Conservation (phyloP, 2,329 filamentous ascomycete species). For the Colletotrichum sp. region DNA sequence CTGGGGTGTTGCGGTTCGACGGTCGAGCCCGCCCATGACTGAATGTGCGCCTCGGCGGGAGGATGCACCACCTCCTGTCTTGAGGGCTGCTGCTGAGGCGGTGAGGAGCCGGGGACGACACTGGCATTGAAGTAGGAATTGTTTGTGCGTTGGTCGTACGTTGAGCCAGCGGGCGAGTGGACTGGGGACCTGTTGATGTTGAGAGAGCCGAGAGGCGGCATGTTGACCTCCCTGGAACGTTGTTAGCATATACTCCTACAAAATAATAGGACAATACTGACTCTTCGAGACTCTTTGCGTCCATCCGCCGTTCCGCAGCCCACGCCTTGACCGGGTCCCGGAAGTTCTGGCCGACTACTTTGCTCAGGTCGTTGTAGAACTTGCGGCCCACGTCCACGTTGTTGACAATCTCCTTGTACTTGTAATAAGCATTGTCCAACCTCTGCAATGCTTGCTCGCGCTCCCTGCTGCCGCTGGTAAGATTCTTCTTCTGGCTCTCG, state of each 20-base stretch:
- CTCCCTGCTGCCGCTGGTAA: conserved; percentile 70
- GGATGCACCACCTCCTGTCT: conserved; percentile 30
- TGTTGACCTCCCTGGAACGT: conserved; percentile 50
- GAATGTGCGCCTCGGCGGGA: conserved; percentile 55
- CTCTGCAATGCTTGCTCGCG: conserved; percentile 86
- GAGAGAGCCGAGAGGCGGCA: conserved; percentile 55
- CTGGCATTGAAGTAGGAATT: conserved; percentile 21
- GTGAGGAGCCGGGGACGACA: conserved; percentile 11
- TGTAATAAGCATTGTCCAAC: conserved; percentile 89
- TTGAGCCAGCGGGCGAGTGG: conserved; percentile 22
- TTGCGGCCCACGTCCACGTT: conserved; percentile 91
- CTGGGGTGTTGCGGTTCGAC: conserved; percentile 61
- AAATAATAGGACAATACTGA: conserved; percentile 45
- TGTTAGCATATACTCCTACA: not conserved
- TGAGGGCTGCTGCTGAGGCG: conserved; percentile 8
- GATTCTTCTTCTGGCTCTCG: conserved; percentile 69
- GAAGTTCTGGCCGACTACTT: conserved; percentile 81
- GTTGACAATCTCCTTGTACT: conserved; percentile 94
- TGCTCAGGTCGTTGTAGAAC: conserved; percentile 95
- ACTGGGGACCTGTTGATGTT: conserved; percentile 37
- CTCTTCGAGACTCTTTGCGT: conserved; percentile 81
- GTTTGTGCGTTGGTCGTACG: conserved; percentile 19
- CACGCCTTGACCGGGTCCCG: conserved; percentile 79
- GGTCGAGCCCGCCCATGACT: conserved; percentile 60
- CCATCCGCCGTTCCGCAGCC: conserved; percentile 79